These are phyloP conservation scores for Populus pruinosa DNA, from an alignment of 345 rosid genomes.

Conservation along the genomic window DNA sequence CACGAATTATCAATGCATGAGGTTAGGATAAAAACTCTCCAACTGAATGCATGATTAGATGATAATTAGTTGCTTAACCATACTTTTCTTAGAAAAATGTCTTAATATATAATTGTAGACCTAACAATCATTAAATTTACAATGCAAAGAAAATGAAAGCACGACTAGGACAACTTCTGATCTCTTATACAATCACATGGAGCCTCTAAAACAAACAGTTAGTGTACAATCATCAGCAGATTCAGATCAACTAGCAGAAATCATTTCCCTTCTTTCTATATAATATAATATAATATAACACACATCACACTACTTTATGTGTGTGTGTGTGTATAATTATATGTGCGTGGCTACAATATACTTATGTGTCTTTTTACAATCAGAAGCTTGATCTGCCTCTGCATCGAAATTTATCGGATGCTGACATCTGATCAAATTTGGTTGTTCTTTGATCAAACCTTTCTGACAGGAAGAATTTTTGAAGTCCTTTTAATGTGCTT, in stretches of 20 bases:
- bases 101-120: neutral
- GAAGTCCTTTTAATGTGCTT: slow-evolving; percentile 24
- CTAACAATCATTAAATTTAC: neutral
- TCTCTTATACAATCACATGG: neutral
- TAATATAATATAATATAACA: neutral
- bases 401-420: slow-evolving; percentile 29
- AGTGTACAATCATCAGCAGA: neutral
- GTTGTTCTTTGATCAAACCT: slow-evolving; percentile 39
- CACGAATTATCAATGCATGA: slow-evolving; percentile 4
- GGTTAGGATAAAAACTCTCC: slow-evolving; percentile 11
- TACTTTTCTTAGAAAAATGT: neutral
- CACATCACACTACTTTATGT: neutral
- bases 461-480: slow-evolving; percentile 49
- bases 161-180: neutral
- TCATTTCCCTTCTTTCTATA: neutral
- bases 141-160: slow-evolving; percentile 12
- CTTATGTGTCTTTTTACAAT: slow-evolving; percentile 1
- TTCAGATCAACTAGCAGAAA: neutral
- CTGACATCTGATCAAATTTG: slow-evolving; percentile 21
- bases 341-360: neutral
- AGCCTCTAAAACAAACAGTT: neutral
- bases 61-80: neutral
- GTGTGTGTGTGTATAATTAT: neutral
- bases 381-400: slow-evolving; percentile 33
- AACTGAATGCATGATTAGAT: neutral